Conservation (phyloP, 192 early-diverging fungal species). For the Dissophora ornata region DNA sequence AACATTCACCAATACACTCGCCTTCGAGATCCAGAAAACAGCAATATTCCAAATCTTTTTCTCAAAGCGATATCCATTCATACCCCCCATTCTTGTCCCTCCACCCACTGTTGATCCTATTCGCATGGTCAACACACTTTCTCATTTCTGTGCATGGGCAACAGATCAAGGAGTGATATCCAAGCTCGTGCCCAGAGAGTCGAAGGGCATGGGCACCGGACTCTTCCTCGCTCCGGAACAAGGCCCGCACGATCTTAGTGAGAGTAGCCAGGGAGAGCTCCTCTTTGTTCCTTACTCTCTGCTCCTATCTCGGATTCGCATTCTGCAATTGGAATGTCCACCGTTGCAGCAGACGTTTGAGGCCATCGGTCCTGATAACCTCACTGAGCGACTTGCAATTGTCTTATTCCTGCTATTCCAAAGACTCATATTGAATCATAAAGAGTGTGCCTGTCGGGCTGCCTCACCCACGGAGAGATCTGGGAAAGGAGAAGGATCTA, state of each 20-base stretch:
- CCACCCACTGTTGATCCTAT: too few species aligned
- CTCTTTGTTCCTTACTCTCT: conserved; percentile 23
- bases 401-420: conserved; percentile 59
- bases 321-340: not conserved
- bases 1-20: too few species aligned
- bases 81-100: not conserved
- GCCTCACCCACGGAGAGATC: not conserved
- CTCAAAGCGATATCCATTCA: not conserved
- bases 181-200: conserved; percentile 4
- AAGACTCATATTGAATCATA: conserved; percentile 12
- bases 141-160: conserved; percentile 23
- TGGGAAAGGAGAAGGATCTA: too few species aligned
- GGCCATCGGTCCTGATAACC: not conserved
- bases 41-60: too few species aligned
- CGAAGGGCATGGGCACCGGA: conserved; percentile 39
- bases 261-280: conserved; percentile 19
- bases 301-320: conserved; percentile 17
- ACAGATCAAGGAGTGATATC: conserved; percentile 5
- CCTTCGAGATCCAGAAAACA: too few species aligned
- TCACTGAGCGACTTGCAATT: conserved; percentile 53
- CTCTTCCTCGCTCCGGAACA: conserved; percentile 18
- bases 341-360: conserved; percentile 9
- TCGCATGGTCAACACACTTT: not conserved
- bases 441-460: not conserved
- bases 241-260: not conserved